Conservation (phyloP, 108 stramenopile species). For the Nitzschia inconspicua region DNA sequence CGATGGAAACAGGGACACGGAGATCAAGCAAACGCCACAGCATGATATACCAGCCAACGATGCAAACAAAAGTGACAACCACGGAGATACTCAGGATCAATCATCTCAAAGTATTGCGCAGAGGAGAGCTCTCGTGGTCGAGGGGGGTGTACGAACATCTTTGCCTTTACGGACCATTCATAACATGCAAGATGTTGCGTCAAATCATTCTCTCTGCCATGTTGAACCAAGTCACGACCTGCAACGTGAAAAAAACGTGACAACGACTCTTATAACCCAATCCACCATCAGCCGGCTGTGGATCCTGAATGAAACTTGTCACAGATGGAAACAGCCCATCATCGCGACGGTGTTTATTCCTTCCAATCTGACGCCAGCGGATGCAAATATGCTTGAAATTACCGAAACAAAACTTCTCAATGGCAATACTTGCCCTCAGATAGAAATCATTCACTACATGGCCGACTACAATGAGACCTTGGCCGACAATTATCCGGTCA, state of each 20-base stretch:
- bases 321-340: slow-evolving; percentile 74
- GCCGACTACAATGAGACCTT: slow-evolving; percentile 25
- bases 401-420: neutral
- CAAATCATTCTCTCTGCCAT: slow-evolving; percentile 8
- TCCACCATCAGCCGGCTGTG: slow-evolving; percentile 67
- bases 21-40: neutral
- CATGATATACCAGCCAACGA: too few species aligned
- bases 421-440: slow-evolving; percentile 46
- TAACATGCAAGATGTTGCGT: neutral
- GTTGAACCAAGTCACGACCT: neutral
- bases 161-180: slow-evolving; percentile 21
- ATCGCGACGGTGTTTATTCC: slow-evolving; percentile 61
- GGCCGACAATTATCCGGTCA: slow-evolving; percentile 75
- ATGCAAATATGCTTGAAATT: neutral
- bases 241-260: slow-evolving; percentile 20
- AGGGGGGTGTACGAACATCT: too few species aligned
- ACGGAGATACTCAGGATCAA: too few species aligned
- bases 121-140: too few species aligned
- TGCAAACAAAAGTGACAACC: neutral
- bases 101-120: too few species aligned
- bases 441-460: slow-evolving; percentile 44
- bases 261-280: slow-evolving; percentile 51
- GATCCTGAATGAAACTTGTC: slow-evolving; percentile 69
- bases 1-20: neutral
- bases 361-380: slow-evolving; percentile 6